These are phyloP conservation scores for Oropetium thomaeum DNA, from an alignment of 176 grass and related monocot species.

Conservation along the genomic window DNA sequence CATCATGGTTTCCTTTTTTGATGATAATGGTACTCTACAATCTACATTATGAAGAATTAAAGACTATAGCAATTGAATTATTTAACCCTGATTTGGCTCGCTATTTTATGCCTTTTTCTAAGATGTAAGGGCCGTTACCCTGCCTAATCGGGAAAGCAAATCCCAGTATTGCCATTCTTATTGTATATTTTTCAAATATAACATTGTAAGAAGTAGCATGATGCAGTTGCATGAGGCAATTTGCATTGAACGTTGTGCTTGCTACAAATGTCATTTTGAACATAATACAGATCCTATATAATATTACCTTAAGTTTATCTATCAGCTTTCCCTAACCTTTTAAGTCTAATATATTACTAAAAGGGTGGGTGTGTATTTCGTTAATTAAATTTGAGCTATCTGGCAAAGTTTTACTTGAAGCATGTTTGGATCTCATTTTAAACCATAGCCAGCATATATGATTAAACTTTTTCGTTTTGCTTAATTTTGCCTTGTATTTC, in stretches of 20 bases:
- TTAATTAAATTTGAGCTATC: background rate
- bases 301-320: background rate
- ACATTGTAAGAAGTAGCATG: conserved; percentile 3
- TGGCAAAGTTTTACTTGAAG: background rate
- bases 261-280: background rate
- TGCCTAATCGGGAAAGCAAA: conserved; percentile 15
- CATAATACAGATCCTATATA: conserved; percentile 10
- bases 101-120: background rate
- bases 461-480: conserved; percentile 5
- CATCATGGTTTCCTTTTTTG: background rate
- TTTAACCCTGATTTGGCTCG: conserved; percentile 9
- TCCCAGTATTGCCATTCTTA: conserved; percentile 9
- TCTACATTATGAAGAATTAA: background rate
- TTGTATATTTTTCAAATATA: background rate
- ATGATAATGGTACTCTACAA: background rate
- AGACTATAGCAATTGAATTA: background rate
- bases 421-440: conserved; percentile 6
- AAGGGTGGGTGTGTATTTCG: background rate
- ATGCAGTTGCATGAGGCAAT: conserved; percentile 3
- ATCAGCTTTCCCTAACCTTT: background rate
- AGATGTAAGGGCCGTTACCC: background rate
- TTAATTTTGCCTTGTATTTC: conserved; percentile 14
- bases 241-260: background rate
- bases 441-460: background rate
- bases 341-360: background rate